Evolutionary conservation across 352 stramenopile genomes (phyloP), one percentile per base, ranked within the genome.

Genomic region (Globisporangium radiosum): DNA sequence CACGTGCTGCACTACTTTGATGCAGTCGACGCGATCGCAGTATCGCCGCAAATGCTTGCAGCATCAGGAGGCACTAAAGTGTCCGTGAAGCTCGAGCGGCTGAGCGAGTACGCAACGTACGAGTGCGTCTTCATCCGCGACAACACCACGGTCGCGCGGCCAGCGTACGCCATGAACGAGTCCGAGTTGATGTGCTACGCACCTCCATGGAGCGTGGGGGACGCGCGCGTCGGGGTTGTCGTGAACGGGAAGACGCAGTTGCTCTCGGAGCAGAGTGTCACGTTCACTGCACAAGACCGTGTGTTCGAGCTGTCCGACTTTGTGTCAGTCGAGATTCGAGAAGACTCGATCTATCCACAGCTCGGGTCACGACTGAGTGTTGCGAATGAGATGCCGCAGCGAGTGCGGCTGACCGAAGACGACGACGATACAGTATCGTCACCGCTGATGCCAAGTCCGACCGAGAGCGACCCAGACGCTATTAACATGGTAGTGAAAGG

Each of bases 101-200:
- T 69, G 0, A 40, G 40, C 7, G 13, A 19, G 0, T 55, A 70
- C 37, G 17, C 48, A 0, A 57, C 55, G 0, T 54, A 75, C n/a
- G 63, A 79, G 19, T 85, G 75, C 15, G 11, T 78, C 1, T 85
- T 83, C 64, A 42, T 68, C 11, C 57, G 63, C 9, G 7, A 45
- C 4, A 57, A 13, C 2, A 37, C 59, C 33, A 65, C 15, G 15
- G 4, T 73, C 9, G 62, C 42, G 19, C 56, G 59, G 36, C 63
- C 65, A 57, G 71, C 69, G 8, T 69, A 68, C 19, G n/a, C 66
- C 58, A 40, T 70, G 42, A 63, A 59, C 7, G 59, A n/a, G 8
- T 69, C 48, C 1, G 53, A 71, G 4, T 2, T 76, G 5, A 65
- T 25, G 19, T 78, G 70, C 36, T 65, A 69, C 15, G 65, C 68